Evolutionary conservation across 139 green algal species (phyloP).

Genomic region (Chlamydomonas schloesseri): DNA sequence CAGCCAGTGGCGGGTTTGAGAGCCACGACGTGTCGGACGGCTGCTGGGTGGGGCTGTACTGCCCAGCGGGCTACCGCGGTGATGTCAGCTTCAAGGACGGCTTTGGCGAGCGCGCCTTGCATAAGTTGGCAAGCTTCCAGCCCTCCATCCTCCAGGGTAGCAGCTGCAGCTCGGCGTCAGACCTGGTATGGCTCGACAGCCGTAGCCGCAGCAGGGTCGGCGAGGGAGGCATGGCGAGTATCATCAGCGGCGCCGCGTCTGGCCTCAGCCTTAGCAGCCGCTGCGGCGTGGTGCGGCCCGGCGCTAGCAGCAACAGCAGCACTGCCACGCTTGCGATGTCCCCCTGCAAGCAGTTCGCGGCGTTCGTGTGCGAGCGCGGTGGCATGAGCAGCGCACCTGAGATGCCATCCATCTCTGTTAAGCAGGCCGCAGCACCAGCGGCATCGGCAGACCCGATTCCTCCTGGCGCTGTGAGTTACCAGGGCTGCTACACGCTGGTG

Average conservation of each 20-base stretch:
- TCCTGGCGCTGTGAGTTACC: neutral
- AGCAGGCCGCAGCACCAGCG: too few relatives aligned
- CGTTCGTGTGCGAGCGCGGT: neutral
- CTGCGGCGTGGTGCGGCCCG: neutral
- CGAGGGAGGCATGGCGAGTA: neutral
- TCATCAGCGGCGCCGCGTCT: too few relatives aligned
- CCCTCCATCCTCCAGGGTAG: neutral
- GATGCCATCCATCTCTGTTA: too few relatives aligned
- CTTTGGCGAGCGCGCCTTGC: neutral
- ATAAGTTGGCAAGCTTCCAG: neutral
- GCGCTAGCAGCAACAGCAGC: neutral
- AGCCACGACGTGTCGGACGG: neutral
- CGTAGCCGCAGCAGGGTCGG: neutral
- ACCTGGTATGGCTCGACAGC: neutral
- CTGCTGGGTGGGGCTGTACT: neutral
- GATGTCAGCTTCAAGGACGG: neutral
- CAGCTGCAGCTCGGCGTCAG: neutral
- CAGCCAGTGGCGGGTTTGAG: neutral
- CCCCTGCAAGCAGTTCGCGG: neutral
- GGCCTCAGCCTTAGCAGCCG: neutral
- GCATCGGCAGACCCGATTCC: too few relatives aligned
- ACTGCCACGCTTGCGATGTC: neutral
- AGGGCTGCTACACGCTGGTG: neutral
- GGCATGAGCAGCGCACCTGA: too few relatives aligned
- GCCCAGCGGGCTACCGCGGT: neutral